phyloP scores from a whole-genome alignment of 352 stramenopile species.

The Sclerospora graminicola region DNA sequence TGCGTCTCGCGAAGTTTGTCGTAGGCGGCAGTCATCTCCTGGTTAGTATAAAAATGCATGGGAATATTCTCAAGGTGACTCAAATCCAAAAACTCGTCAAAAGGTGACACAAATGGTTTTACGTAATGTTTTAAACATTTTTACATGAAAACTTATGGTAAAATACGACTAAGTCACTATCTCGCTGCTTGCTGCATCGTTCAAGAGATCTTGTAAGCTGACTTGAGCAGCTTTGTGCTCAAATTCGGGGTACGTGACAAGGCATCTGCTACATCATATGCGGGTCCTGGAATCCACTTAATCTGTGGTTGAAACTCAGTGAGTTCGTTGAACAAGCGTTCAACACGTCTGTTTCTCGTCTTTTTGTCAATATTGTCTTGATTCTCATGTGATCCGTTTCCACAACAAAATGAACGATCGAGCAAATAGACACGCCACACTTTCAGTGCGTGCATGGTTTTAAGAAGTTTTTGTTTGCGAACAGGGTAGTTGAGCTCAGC shows the following conservation, averaged over 20 bases:
- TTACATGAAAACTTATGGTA: no score
- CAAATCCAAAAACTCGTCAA: no score
- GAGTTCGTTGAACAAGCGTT: slow-evolving; percentile 1
- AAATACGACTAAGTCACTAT: no score
- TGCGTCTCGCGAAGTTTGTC: no score
- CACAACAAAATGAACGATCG: neutral
- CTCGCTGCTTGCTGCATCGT: neutral
- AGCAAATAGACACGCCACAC: neutral
- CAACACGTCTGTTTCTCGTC: neutral
- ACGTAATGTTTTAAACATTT: no score
- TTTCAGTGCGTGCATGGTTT: neutral
- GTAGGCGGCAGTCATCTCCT: no score
- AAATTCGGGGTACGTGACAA: neutral
- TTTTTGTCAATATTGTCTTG: neutral
- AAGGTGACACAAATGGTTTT: no score
- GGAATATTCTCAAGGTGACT: no score
- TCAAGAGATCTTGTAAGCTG: neutral
- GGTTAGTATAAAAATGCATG: no score
- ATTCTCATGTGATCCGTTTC: neutral
- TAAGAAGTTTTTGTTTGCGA: neutral
- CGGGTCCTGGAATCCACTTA: slow-evolving; percentile 6
- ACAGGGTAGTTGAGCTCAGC: neutral
- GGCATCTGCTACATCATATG: neutral
- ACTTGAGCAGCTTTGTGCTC: slow-evolving; percentile 1
- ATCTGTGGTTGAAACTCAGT: slow-evolving; percentile 4